Evolutionary conservation across 495 filamentous ascomycete species (phyloP).

Genomic region (Penicillium bovifimosum): DNA sequence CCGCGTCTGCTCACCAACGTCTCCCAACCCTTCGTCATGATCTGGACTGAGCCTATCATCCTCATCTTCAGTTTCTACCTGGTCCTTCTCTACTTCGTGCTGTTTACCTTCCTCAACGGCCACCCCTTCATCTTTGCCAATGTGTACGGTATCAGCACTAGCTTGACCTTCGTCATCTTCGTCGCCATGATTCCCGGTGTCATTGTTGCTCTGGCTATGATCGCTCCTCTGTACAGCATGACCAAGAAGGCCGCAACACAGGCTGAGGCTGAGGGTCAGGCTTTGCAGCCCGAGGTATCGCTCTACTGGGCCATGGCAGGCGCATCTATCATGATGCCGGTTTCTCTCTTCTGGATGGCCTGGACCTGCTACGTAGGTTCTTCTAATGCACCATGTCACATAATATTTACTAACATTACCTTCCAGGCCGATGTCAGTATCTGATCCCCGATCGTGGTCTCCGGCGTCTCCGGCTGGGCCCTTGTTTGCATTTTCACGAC

Average conservation of each 20-base stretch:
- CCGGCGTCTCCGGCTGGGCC: slow-evolving; percentile 44
- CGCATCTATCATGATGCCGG: slow-evolving; percentile 22
- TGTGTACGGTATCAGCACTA: background rate
- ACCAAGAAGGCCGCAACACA: background rate
- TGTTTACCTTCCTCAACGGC: slow-evolving; percentile 9
- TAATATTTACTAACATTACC: too few species aligned
- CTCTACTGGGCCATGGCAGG: slow-evolving; percentile 7
- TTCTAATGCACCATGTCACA: too few species aligned
- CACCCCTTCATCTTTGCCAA: slow-evolving; percentile 8
- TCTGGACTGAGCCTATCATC: slow-evolving; percentile 4
- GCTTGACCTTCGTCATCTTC: background rate
- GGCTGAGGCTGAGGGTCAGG: background rate
- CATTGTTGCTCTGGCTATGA: background rate
- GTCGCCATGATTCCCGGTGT: background rate
- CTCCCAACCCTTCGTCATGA: background rate
- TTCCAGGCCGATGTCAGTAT: slow-evolving; percentile 32
- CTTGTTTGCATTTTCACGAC: slow-evolving; percentile 41
- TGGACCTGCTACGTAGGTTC: slow-evolving; percentile 40
- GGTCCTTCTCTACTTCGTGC: slow-evolving; percentile 7
- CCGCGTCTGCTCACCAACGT: background rate
- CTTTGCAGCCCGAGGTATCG: slow-evolving; percentile 1
- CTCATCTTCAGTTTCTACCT: slow-evolving; percentile 7
- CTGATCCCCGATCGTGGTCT: slow-evolving; percentile 42
- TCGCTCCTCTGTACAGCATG: background rate
- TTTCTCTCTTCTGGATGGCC: slow-evolving; percentile 55